These are phyloP conservation scores for Ascochyta clinopodiicola DNA, from an alignment of 2,329 filamentous ascomycete species.

Conservation along the genomic window DNA sequence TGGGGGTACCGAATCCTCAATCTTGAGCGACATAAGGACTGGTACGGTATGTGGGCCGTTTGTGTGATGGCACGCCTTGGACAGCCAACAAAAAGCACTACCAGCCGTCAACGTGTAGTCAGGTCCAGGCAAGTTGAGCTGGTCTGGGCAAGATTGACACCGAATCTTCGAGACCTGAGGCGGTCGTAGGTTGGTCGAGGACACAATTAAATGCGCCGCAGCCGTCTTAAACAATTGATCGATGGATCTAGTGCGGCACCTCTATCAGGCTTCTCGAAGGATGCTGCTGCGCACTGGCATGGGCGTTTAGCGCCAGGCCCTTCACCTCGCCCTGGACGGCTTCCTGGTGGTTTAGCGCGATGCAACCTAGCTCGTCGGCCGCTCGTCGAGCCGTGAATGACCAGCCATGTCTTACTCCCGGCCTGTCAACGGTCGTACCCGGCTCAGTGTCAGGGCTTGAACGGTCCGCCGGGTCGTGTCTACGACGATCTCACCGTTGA, in stretches of 20 bases:
- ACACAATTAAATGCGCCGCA: conserved; percentile 18
- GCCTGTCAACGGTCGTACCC: conserved; percentile 41
- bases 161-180: conserved; percentile 17
- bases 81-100: conserved; percentile 12
- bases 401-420: conserved; percentile 23
- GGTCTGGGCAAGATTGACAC: conserved; percentile 1
- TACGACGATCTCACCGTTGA: conserved; percentile 25
- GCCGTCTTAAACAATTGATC: conserved; percentile 32
- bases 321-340: conserved; percentile 30
- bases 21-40: conserved; percentile 41
- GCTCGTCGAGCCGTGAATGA: conserved; percentile 43
- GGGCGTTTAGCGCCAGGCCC: conserved; percentile 34
- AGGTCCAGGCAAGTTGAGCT: conserved; percentile 2
- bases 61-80: conserved; percentile 24
- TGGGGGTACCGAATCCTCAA: conserved; percentile 45
- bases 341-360: conserved; percentile 27
- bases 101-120: conserved; percentile 1
- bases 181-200: conserved; percentile 22
- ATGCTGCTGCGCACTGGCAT: conserved; percentile 31
- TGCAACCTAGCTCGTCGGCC: conserved; percentile 26
- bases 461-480: conserved; percentile 37
- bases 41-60: conserved; percentile 19
- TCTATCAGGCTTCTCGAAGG: conserved; percentile 37
- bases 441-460: conserved; percentile 46
- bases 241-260: conserved; percentile 42